Evolutionary conservation across 768 basidiomycete species (phyloP).

Genomic region (Tulasnella sp.): DNA sequence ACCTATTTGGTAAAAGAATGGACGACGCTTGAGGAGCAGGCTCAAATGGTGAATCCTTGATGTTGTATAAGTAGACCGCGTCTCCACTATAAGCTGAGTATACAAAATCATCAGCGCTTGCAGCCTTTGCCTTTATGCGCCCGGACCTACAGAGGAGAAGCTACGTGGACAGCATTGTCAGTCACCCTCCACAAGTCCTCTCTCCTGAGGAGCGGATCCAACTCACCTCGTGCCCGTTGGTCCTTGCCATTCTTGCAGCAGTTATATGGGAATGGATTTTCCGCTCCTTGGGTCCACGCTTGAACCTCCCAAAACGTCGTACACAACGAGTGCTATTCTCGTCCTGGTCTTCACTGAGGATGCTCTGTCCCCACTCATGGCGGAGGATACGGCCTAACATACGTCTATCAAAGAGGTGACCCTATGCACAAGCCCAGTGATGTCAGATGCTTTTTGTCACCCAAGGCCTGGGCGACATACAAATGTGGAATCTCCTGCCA

Average conservation of each 20-base stretch:
- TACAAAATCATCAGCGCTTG: slow-evolving; percentile 1
- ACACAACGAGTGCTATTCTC: slow-evolving; percentile 65
- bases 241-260: slow-evolving; percentile 57
- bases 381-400: slow-evolving; percentile 50
- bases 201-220: too few species aligned
- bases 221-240: slow-evolving; percentile 65
- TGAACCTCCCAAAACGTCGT: slow-evolving; percentile 56
- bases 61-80: slow-evolving; percentile 64
- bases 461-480: slow-evolving; percentile 36
- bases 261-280: slow-evolving; percentile 54
- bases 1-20: slow-evolving; percentile 19
- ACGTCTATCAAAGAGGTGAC: slow-evolving; percentile 74
- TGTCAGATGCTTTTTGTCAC: slow-evolving; percentile 13
- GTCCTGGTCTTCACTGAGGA: slow-evolving; percentile 34
- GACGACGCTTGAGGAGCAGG: slow-evolving; percentile 18
- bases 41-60: slow-evolving; percentile 45
- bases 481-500: slow-evolving; percentile 69
- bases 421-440: slow-evolving; percentile 33
- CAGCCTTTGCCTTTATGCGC: too few species aligned
- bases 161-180: too few species aligned
- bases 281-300: slow-evolving; percentile 29
- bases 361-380: slow-evolving; percentile 61
- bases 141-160: slow-evolving; percentile 39
- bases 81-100: slow-evolving; percentile 59
- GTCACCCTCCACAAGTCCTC: too few species aligned